Base-by-base conservation (phyloP, 192 early-diverging fungal species). In the Backusella liffmaniae region DNA sequence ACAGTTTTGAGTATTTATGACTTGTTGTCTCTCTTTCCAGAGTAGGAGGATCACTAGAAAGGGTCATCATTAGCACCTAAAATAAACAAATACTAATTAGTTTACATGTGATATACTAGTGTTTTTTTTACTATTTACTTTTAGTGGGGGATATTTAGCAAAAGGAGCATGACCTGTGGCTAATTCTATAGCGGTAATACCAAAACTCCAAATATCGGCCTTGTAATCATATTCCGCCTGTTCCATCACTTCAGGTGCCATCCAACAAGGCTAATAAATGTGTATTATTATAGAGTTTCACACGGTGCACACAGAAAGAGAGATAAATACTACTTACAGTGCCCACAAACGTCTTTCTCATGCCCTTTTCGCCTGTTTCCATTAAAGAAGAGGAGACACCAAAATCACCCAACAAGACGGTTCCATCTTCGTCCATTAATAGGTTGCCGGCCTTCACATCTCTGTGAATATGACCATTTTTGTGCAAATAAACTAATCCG, bases 171-270 rank as follows among this genome's bases (percentile, higher is more conserved):
- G 92, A 15, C 95, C 95, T n/a, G 92, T 94, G 7, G 95, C 93
- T n/a, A 96, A 78, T 79, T 96, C 95, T 59, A 96, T 81, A 7
- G 92, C 88, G 10, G 95, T 96, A 53, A 96, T 96, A 42, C 95
- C 95, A 84, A 96, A 96, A 74, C 90, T 92, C 95, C 95, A 96
- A 72, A 96, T 96, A 77, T 96, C 95, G 5, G 95, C 95, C 77
- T 95, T 95, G 78, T 90, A 95, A 77, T 95, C 92, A 84, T 96
- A 96, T 6, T 92, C 93, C 8, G 86, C 87, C 76, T 96, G 95
- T 74, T 96, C 93, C 95, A 96, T 96, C 21, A 96, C 94, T 77
- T 96, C 89, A 16, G 94, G 89, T 44, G 91, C 88, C 89, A 92
- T 89, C 86, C 87, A 90, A 67, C 89, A 90, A 34, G 89, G 89